Evolutionary conservation across 805 yeast genomes (phyloP), one percentile per base, ranked within the genome.

Genomic region (Monosporozyma aerobia): DNA sequence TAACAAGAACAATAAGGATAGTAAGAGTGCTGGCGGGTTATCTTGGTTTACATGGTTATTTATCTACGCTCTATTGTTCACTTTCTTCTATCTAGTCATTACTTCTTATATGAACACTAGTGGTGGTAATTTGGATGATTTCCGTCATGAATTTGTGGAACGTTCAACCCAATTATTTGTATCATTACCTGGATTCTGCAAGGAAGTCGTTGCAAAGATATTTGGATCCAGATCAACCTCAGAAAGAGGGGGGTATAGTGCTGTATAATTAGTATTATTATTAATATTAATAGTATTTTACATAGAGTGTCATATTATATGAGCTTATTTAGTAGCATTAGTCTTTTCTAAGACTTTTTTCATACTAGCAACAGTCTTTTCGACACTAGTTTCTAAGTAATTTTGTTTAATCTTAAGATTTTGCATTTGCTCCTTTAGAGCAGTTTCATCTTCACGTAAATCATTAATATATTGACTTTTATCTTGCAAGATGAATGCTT

Each of bases 231-330:
- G 49, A 23, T 53, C 65, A 27, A 71, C 78, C 47, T 37, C 63
- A 14, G 61, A 60, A 60, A 78, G 96, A 65, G 95, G 95, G 29
- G 98, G 96, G 19, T 92, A 94, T 68, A 83, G 95, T 64, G 98
- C 97, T 37, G 95, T 94, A 10, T 90, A 74, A 71, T 11, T 4
- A 19, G 19, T 19, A 9, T 45, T 27, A 27, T 2, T 32, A 45
- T 29, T 45, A 29, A 19, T 29, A 7, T 27, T 29, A 44, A 14
- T 16, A 44, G 6, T 32, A 45, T 30, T 29, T 27, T 40, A 29
- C n/a, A 29, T 30, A 22, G 8, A 10, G 35, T 35, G 16, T 25
- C 19, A 35, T 49, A 41, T 16, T 23, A 48, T 39, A 39, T 25
- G 25, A 40, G 19, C 27, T 44, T 44, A 44, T 44, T 44, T 29